Evolutionary conservation across 352 stramenopile species (phyloP).

Genomic region (Phytopythium ostracodes): DNA sequence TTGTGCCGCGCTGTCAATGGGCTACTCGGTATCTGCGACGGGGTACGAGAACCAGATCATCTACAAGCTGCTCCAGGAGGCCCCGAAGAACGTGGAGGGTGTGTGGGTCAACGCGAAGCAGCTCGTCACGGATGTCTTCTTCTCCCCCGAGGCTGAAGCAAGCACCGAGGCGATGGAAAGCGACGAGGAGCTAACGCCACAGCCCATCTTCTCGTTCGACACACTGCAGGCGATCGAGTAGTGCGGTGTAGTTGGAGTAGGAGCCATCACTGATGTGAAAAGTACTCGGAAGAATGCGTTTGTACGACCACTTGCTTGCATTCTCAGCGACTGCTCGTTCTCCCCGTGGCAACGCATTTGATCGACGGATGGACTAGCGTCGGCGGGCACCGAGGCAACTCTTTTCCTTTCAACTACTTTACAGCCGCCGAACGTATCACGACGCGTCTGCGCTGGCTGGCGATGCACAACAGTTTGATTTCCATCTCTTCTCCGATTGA

Average conservation of each 20-base stretch:
- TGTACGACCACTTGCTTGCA: too few species aligned
- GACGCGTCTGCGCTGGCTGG: too few species aligned
- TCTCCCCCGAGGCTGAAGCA: not conserved
- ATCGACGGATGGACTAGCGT: not conserved
- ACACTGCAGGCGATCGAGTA: constrained; percentile 6
- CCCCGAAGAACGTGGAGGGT: constrained; percentile 22
- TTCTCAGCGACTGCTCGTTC: too few species aligned
- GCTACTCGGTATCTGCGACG: constrained; percentile 41
- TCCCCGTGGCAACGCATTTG: too few species aligned
- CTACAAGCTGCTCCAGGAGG: constrained; percentile 25
- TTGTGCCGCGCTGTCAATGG: constrained; percentile 18
- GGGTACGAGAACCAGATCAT: constrained; percentile 58
- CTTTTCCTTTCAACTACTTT: not conserved
- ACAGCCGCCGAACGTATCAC: not conserved
- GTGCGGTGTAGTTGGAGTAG: not conserved
- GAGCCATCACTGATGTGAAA: too few species aligned
- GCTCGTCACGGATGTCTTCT: constrained; percentile 36
- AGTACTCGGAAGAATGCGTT: too few species aligned
- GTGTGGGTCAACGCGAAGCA: constrained; percentile 48
- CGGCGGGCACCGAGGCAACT: not conserved
- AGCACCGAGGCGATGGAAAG: not conserved
- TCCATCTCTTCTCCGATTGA: too few species aligned
- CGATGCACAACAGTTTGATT: too few species aligned
- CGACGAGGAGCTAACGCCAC: not conserved
- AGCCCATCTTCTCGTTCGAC: not conserved